phyloP scores from a whole-genome alignment of 257 asterid species.

The Misopates orontium region DNA sequence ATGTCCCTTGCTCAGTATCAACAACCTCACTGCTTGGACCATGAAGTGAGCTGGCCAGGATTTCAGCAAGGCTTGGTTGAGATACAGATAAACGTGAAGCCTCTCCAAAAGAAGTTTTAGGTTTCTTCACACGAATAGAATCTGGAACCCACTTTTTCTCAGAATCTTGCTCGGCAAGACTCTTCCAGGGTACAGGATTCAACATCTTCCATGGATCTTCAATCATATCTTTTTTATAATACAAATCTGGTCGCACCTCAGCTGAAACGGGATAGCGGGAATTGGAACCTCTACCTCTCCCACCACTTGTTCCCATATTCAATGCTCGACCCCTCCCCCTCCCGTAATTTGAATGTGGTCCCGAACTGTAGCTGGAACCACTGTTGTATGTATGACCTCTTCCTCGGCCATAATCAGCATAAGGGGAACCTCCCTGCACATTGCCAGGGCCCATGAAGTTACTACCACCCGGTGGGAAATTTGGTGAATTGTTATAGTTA shows the following conservation, averaged over 20 bases:
- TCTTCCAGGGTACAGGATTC: conserved; percentile 61
- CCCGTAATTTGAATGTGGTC: conserved; percentile 32
- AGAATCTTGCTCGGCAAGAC: neutral
- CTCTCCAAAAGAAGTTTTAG: neutral
- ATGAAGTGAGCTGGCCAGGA: neutral
- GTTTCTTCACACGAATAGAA: neutral
- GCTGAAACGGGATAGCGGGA: conserved; percentile 33
- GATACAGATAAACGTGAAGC: neutral
- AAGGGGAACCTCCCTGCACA: conserved; percentile 32
- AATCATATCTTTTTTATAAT: conserved; percentile 65
- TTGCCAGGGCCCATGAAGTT: conserved; percentile 32
- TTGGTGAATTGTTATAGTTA: conserved; percentile 34
- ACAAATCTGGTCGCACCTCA: conserved; percentile 43
- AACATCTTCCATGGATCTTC: conserved; percentile 79
- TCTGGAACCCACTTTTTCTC: neutral
- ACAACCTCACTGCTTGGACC: neutral
- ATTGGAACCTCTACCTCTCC: conserved; percentile 40
- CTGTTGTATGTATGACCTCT: conserved; percentile 40
- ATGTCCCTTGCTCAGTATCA: neutral
- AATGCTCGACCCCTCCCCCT: conserved; percentile 47
- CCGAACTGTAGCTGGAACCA: conserved; percentile 35
- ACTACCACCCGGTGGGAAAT: conserved; percentile 37
- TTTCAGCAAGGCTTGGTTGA: conserved; percentile 1
- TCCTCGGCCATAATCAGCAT: conserved; percentile 41
- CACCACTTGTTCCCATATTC: conserved; percentile 36